Percentiles rank a stretch among this genome's conserved stretches.
phyloP scores from a whole-genome alignment of 2,329 filamentous ascomycete genomes.

The Colletotrichum sp. region DNA sequence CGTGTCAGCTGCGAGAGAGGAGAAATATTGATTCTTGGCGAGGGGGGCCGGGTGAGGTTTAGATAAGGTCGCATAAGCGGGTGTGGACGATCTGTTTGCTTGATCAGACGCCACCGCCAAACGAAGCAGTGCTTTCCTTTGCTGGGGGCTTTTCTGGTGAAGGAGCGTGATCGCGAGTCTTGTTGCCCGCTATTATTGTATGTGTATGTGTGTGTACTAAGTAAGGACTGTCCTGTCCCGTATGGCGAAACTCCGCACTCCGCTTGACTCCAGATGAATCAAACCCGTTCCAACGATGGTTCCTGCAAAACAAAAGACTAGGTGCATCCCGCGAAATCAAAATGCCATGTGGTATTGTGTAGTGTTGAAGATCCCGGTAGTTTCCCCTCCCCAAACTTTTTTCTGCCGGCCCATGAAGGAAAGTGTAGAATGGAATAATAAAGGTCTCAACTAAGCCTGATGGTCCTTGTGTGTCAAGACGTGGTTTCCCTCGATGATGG shows the following conservation, averaged over 20 bases:
- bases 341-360: constrained; percentile 10
- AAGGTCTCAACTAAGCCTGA: neutral
- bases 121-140: neutral
- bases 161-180: neutral
- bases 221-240: constrained; percentile 5
- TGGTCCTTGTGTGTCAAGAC: neutral
- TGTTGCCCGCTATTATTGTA: neutral
- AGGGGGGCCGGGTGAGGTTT: neutral
- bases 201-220: neutral
- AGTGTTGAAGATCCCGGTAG: neutral
- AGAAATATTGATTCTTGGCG: neutral
- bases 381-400: neutral
- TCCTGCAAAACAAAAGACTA: neutral
- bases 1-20: neutral
- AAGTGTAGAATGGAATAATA: constrained; percentile 6
- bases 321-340: neutral
- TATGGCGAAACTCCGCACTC: constrained; percentile 8
- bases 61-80: neutral
- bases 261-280: neutral
- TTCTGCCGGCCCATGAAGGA: constrained; percentile 14
- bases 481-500: neutral
- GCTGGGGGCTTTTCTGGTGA: neutral
- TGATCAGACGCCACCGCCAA: neutral
- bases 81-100: neutral
- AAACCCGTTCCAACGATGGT: neutral